phyloP scores from a whole-genome alignment of 495 filamentous ascomycete species.

The Penicillium silybi region DNA sequence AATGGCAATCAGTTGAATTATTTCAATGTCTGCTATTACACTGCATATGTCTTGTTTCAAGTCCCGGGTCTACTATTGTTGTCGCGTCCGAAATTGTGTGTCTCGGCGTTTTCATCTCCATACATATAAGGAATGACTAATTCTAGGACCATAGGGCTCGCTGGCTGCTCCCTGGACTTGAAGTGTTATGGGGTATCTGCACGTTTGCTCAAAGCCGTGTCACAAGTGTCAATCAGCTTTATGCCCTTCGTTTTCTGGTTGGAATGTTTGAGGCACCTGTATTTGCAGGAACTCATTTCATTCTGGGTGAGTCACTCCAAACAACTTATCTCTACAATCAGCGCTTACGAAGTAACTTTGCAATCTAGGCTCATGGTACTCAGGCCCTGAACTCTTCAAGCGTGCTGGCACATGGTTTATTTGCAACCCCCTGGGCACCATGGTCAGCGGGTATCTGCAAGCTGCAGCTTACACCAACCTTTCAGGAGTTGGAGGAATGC shows the following conservation, averaged over 20 bases:
- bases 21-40: constrained; percentile 37
- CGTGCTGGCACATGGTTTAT: constrained; percentile 37
- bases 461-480: constrained; percentile 45
- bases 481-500: constrained; percentile 41
- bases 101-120: neutral
- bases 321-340: neutral
- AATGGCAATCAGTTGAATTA: constrained; percentile 52
- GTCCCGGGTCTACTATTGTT: constrained; percentile 33
- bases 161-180: constrained; percentile 33
- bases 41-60: constrained; percentile 38
- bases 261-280: constrained; percentile 42
- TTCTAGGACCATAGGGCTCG: constrained; percentile 20
- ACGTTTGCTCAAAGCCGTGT: constrained; percentile 37
- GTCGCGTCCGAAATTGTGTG: constrained; percentile 34
- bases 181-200: constrained; percentile 26
- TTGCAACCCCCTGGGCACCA: constrained; percentile 32
- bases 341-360: constrained; percentile 24
- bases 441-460: constrained; percentile 42
- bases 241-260: constrained; percentile 53
- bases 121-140: neutral
- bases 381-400: constrained; percentile 36
- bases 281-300: constrained; percentile 42
- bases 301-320: constrained; percentile 22
- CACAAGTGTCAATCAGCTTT: constrained; percentile 32
- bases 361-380: constrained; percentile 34